phyloP scores from a whole-genome alignment of 2,329 filamentous ascomycete genomes.

The Zymoseptoria passerinii region DNA sequence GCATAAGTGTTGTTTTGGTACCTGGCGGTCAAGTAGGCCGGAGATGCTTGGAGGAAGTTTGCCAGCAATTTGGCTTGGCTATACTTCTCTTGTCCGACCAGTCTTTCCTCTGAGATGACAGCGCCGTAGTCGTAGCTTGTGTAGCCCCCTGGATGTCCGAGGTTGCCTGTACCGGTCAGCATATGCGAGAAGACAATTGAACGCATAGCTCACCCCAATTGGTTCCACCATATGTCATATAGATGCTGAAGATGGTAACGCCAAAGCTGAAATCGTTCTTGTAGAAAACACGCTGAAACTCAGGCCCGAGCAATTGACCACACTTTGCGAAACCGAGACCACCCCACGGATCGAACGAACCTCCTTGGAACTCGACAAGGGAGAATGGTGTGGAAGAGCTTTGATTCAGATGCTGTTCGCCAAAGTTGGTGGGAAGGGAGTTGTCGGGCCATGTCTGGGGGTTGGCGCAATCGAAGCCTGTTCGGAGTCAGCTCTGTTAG shows the following conservation, averaged over 20 bases:
- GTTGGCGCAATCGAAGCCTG: slow-evolving; percentile 50
- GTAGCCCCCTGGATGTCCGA: slow-evolving; percentile 57
- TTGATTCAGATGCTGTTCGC: slow-evolving; percentile 46
- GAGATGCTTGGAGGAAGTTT: slow-evolving; percentile 66
- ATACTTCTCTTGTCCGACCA: slow-evolving; percentile 65
- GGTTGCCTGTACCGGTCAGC: slow-evolving; percentile 41
- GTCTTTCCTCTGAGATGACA: slow-evolving; percentile 60
- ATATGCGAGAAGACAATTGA: too few relatives aligned
- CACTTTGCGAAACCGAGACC: slow-evolving; percentile 63
- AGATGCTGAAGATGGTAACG: slow-evolving; percentile 61
- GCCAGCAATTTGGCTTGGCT: slow-evolving; percentile 68
- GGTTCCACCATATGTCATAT: slow-evolving; percentile 73
- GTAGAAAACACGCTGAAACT: slow-evolving; percentile 70
- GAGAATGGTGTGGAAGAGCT: slow-evolving; percentile 60
- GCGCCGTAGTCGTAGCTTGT: slow-evolving; percentile 54
- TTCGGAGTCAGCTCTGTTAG: not conserved
- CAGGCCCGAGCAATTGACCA: slow-evolving; percentile 56
- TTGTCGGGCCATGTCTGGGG: slow-evolving; percentile 53
- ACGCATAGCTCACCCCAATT: slow-evolving; percentile 53
- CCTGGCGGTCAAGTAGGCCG: slow-evolving; percentile 56
- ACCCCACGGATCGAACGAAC: slow-evolving; percentile 65
- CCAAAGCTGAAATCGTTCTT: slow-evolving; percentile 46
- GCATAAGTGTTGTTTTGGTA: slow-evolving; percentile 42
- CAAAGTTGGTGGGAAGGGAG: slow-evolving; percentile 49
- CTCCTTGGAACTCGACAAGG: slow-evolving; percentile 46